A percentile compares a stretch with the other conserved stretches of the same genome.
These are phyloP conservation scores for Boletus tomentosulus DNA, from an alignment of 768 basidiomycete species.

Conservation along the genomic window DNA sequence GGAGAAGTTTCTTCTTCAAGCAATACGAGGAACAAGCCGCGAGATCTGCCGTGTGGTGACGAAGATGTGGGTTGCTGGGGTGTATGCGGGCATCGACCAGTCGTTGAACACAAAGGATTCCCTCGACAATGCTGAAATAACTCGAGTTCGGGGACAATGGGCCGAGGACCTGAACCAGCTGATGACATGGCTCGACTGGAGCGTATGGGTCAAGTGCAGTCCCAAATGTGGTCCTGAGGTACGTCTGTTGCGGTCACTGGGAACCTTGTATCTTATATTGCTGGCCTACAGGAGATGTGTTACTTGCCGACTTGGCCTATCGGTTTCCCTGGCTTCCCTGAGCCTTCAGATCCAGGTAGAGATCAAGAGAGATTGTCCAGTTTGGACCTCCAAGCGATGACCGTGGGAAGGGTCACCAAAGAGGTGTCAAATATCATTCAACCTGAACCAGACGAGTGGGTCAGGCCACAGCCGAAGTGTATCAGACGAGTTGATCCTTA, in stretches of 20 bases:
- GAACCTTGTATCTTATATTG: neutral
- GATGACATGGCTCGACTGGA: neutral
- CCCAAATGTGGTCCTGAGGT: neutral
- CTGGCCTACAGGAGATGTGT: neutral
- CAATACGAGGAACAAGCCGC: neutral
- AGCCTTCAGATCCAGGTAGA: neutral
- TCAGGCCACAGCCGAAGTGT: neutral
- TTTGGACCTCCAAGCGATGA: neutral
- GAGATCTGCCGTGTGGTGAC: neutral
- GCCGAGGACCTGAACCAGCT: neutral
- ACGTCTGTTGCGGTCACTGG: neutral
- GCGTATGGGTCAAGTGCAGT: neutral
- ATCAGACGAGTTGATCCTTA: neutral
- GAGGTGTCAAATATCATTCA: neutral
- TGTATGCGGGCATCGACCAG: neutral
- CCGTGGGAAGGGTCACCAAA: neutral
- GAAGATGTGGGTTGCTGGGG: neutral
- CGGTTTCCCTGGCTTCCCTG: neutral
- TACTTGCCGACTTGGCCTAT: neutral
- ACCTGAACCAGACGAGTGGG: neutral
- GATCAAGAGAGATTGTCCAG: neutral
- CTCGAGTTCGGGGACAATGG: neutral
- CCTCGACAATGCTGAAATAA: neutral
- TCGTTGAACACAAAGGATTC: neutral
- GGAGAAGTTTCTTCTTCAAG: neutral